Evolutionary conservation across 768 basidiomycete genomes (phyloP).

Genomic region (Cystobasidiopsis lactophilus): DNA sequence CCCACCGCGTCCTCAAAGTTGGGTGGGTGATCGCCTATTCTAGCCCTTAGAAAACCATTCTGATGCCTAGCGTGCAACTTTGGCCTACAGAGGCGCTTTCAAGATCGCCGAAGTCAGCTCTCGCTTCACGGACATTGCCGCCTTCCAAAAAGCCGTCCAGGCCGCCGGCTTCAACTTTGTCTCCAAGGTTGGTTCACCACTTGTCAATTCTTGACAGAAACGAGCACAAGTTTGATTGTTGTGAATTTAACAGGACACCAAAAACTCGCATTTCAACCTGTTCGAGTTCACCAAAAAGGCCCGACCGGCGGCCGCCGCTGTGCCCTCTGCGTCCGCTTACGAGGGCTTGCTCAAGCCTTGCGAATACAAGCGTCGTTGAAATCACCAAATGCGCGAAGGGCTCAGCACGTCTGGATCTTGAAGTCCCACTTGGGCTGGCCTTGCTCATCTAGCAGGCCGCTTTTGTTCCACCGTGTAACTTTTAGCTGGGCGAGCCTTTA

Average conservation of each 20-base stretch:
- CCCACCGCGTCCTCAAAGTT: conserved; percentile 63
- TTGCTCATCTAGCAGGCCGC: too few relatives aligned
- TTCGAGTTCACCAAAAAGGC: conserved; percentile 66
- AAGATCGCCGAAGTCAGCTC: conserved; percentile 78
- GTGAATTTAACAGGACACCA: conserved; percentile 46
- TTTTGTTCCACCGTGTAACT: too few relatives aligned
- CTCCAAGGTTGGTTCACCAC: conserved; percentile 34
- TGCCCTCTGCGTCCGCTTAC: conserved; percentile 31
- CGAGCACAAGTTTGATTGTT: background rate
- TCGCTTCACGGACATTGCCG: conserved; percentile 46
- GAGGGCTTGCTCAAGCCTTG: conserved; percentile 52
- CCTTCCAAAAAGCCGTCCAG: conserved; percentile 41
- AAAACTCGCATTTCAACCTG: conserved; percentile 63
- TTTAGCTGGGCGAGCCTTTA: too few relatives aligned
- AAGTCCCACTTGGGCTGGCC: too few relatives aligned
- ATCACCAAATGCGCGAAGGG: too few relatives aligned
- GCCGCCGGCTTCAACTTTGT: conserved; percentile 52
- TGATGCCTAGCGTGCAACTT: background rate
- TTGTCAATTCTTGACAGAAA: background rate
- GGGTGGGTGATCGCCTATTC: conserved; percentile 37
- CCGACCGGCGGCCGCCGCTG: too few relatives aligned
- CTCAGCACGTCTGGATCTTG: too few relatives aligned
- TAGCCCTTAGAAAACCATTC: background rate
- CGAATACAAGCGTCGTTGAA: conserved; percentile 74
- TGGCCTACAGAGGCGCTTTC: conserved; percentile 41